Evolutionary conservation across 2,329 filamentous ascomycete species (phyloP), one percentile per base, ranked within the genome.

Genomic region (Cladobotryum protrusum): DNA sequence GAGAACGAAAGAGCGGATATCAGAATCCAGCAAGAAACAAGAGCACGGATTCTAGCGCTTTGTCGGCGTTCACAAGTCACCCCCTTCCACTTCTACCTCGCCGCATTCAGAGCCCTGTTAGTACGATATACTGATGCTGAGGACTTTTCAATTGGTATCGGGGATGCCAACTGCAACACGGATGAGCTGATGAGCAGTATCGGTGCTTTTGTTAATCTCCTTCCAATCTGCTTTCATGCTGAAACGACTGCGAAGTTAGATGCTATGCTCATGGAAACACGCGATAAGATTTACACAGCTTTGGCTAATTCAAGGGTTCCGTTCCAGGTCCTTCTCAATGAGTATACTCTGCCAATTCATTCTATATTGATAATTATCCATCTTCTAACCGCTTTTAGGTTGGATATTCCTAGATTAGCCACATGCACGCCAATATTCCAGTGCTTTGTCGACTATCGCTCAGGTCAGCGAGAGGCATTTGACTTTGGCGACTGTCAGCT

Each of bases 371-470:
- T n/a, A n/a, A n/a, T n/a, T n/a, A n/a, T n/a, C n/a, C n/a, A n/a
- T n/a, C n/a, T n/a, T n/a, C n/a, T n/a, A n/a, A n/a, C n/a, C n/a
- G n/a, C n/a, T n/a, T n/a, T n/a, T n/a, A n/a, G n/a, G 20, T 60
- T 81, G 1, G 58, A 64, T 3, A 63, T 73, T 1, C 54, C 64
- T 0, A 61, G 75, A 1, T 71, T 72, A 0, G 48, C 67, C 0
- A 52, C 61, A 0, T 55, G 71, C 45, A 70, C 54, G 29, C 77
- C 78, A 0, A 34, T 81, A 1, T 79, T 79, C 62, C 77, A 81
- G 56, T 67, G 61, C 1, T 62, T 66, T 39, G 19, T 70, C 39
- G 56, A 69, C 51, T 69, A 69, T 42, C 61, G 61, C 11, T 54
- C 58, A 9, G 60, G 56, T 14, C 47, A 52, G 14, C 50, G 53